These are phyloP conservation scores for Aureobasidium sp. DNA, from an alignment of 2,329 filamentous ascomycete genomes.

Conservation along the genomic window DNA sequence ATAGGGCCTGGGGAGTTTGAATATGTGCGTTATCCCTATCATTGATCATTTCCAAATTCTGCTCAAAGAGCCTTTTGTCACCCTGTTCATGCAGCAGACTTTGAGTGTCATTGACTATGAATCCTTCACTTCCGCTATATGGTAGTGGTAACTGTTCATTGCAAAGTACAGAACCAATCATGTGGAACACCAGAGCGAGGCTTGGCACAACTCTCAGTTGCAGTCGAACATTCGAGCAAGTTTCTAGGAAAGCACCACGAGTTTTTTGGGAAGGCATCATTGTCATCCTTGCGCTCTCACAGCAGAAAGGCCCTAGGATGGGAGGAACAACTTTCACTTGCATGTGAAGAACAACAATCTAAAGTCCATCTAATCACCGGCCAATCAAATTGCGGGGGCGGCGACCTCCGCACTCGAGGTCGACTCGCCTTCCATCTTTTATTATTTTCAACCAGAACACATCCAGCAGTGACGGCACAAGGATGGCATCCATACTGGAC, in stretches of 20 bases:
- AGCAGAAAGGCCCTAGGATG: not conserved
- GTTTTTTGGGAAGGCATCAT: no score
- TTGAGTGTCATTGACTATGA: not conserved
- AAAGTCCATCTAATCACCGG: not conserved
- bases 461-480: not conserved
- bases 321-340: not conserved
- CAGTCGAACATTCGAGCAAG: no score
- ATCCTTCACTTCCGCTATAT: not conserved
- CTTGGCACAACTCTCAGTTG: no score
- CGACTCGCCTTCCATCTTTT: not conserved
- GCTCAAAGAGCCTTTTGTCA: no score
- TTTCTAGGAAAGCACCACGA: no score
- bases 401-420: not conserved
- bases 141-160: no score
- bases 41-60: not conserved
- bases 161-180: no score
- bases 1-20: not conserved
- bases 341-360: not conserved
- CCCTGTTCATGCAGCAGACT: not conserved
- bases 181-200: no score
- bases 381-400: not conserved
- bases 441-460: not conserved
- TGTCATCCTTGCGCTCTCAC: not conserved
- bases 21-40: not conserved
- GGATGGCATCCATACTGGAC: not conserved